Percentiles rank a stretch among this genome's conserved stretches.
Conservation (phyloP, 495 filamentous ascomycete species). For the Choiromyces venosus region DNA sequence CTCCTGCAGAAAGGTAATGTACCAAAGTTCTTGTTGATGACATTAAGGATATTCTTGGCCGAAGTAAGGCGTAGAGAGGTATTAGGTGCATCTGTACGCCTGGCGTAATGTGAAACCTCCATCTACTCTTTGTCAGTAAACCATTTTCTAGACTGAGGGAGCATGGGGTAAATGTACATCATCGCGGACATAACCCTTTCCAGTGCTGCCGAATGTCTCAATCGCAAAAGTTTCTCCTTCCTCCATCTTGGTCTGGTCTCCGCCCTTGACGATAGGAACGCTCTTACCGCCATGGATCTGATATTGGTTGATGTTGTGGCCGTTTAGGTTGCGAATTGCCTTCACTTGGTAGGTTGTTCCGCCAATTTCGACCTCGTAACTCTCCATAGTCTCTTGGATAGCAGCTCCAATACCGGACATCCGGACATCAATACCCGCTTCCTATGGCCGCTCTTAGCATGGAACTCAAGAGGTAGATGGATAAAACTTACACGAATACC, state of each 20-base stretch:
- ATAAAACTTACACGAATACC: constrained; percentile 54
- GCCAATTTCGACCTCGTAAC: constrained; percentile 74
- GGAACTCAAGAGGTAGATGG: background rate
- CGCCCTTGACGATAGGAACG: constrained; percentile 80
- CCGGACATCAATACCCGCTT: constrained; percentile 76
- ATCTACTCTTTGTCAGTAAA: constrained; percentile 43
- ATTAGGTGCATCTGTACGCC: constrained; percentile 58
- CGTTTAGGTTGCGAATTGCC: constrained; percentile 79
- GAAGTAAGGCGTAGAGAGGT: constrained; percentile 64
- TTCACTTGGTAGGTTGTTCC: constrained; percentile 76
- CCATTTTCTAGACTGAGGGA: constrained; percentile 8
- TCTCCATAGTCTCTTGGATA: constrained; percentile 87
- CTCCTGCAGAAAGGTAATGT: constrained; percentile 80
- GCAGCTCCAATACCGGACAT: constrained; percentile 68
- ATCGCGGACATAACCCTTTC: constrained; percentile 75
- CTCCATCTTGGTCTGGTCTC: constrained; percentile 83
- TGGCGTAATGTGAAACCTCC: constrained; percentile 74
- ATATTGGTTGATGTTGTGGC: constrained; percentile 80
- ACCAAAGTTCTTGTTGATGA: constrained; percentile 89
- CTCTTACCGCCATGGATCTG: constrained; percentile 85
- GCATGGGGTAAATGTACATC: constrained; percentile 50
- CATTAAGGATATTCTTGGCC: constrained; percentile 73
- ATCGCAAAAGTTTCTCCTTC: constrained; percentile 91
- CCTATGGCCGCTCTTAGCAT: constrained; percentile 36
- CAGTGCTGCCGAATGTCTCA: constrained; percentile 89